These are phyloP conservation scores for Salvia splendens DNA, from an alignment of 257 asterid genomes.

Conservation along the genomic window DNA sequence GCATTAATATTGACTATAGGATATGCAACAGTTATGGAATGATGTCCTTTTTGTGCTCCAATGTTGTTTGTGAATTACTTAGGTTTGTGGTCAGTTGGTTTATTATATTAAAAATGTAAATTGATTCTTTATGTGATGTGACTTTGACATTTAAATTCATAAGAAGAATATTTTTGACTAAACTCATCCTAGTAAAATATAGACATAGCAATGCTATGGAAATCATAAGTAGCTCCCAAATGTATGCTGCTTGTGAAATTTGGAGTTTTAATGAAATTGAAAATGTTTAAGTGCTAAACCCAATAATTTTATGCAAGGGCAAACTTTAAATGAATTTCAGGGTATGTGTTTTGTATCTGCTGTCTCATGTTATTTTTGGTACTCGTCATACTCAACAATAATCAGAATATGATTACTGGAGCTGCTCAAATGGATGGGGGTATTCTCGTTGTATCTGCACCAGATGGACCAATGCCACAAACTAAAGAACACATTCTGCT, in stretches of 20 bases:
- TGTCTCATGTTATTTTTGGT: slow-evolving; percentile 15
- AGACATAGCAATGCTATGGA: background rate
- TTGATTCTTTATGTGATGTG: background rate
- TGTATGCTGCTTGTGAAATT: background rate
- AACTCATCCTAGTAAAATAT: background rate
- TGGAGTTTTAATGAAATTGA: background rate
- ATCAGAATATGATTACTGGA: slow-evolving; percentile 96
- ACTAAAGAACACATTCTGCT: slow-evolving; percentile 90
- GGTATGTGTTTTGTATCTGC: background rate
- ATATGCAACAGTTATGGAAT: slow-evolving; percentile 4
- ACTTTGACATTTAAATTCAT: background rate
- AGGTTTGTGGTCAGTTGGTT: slow-evolving; percentile 3
- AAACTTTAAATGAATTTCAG: slow-evolving; percentile 8
- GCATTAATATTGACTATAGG: background rate
- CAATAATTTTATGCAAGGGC: slow-evolving; percentile 4
- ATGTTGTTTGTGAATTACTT: slow-evolving; percentile 4
- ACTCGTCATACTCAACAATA: background rate
- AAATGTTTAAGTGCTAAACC: slow-evolving; percentile 8
- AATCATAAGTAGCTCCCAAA: background rate
- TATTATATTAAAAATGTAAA: background rate
- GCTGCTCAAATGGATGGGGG: slow-evolving; percentile 99
- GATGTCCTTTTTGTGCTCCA: background rate
- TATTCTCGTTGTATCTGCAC: slow-evolving; percentile 92
- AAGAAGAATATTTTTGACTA: too few relatives aligned
- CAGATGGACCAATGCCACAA: slow-evolving; percentile 99